phyloP scores from a whole-genome alignment of 768 basidiomycete genomes.

The Nidula microcarpa region DNA sequence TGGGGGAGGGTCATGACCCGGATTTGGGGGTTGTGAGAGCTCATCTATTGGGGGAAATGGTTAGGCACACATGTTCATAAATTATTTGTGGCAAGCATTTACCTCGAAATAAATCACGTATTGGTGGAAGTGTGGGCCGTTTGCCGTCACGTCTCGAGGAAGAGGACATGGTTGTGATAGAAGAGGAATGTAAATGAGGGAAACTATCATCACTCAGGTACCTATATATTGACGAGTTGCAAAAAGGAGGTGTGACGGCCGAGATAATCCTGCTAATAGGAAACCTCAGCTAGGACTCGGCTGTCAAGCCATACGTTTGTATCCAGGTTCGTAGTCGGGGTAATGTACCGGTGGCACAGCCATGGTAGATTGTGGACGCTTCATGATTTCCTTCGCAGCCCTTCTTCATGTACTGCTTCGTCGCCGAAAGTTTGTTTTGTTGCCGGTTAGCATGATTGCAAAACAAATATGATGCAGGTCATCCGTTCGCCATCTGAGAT shows the following conservation, averaged over 20 bases:
- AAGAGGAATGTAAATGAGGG: constrained; percentile 1
- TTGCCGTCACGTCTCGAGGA: constrained; percentile 21
- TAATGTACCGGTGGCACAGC: too few relatives aligned
- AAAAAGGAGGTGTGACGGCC: constrained; percentile 3
- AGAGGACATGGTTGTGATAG: constrained; percentile 17
- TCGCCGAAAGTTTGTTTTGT: background rate
- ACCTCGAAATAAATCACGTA: constrained; percentile 70
- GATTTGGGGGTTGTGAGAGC: constrained; percentile 35
- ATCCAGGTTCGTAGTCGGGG: constrained; percentile 10
- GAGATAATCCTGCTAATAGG: constrained; percentile 2
- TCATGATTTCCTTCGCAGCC: constrained; percentile 3
- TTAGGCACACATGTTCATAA: constrained; percentile 2
- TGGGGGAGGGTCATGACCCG: constrained; percentile 30
- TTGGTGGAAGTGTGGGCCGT: constrained; percentile 67
- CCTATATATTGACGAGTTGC: constrained; percentile 8
- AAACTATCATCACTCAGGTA: constrained; percentile 3
- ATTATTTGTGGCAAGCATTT: background rate
- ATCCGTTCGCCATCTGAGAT: background rate
- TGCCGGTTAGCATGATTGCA: background rate
- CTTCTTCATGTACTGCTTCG: constrained; percentile 5
- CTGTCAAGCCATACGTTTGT: constrained; percentile 8
- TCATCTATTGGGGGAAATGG: constrained; percentile 33
- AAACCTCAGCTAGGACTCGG: constrained; percentile 1
- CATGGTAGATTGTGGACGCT: too few relatives aligned
- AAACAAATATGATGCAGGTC: background rate